Evolutionary conservation across 495 filamentous ascomycete species (phyloP).

Genomic region (Penicillium crystallinum): DNA sequence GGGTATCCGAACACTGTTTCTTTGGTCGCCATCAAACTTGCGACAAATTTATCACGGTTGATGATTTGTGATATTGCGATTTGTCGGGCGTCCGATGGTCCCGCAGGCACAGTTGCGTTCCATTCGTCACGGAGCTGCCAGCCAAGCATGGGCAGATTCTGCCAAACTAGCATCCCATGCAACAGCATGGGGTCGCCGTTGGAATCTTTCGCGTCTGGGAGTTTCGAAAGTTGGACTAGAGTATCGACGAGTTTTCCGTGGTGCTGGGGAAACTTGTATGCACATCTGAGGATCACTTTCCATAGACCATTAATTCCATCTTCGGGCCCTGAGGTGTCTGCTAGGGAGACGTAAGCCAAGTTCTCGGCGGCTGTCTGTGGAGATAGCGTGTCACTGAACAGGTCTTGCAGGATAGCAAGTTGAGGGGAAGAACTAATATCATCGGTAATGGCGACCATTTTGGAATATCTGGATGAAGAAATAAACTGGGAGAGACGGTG

Average conservation of each 20-base stretch:
- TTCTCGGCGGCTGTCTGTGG: background rate
- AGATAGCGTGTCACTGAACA: background rate
- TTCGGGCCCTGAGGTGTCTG: background rate
- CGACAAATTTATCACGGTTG: background rate
- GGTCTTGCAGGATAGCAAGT: background rate
- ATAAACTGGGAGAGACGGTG: too few species aligned
- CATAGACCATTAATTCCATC: background rate
- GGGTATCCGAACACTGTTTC: background rate
- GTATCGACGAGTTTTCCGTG: background rate
- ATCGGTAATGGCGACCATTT: background rate
- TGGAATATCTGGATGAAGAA: background rate
- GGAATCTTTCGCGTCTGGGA: background rate
- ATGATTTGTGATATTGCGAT: background rate
- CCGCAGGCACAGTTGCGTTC: slow-evolving; percentile 5
- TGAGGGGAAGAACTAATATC: background rate
- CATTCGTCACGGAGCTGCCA: slow-evolving; percentile 11
- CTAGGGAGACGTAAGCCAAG: background rate
- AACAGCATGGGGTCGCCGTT: background rate
- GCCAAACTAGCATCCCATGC: slow-evolving; percentile 9
- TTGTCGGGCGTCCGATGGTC: background rate
- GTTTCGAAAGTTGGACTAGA: background rate
- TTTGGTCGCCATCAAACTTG: background rate
- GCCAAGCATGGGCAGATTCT: slow-evolving; percentile 11
- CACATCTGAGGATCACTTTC: background rate
- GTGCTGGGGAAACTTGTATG: background rate